A percentile compares a stretch with the other conserved stretches of the same genome.
Evolutionary conservation across 1,284 basidiomycete species (phyloP).

Genomic region (Rhodofomes roseus): DNA sequence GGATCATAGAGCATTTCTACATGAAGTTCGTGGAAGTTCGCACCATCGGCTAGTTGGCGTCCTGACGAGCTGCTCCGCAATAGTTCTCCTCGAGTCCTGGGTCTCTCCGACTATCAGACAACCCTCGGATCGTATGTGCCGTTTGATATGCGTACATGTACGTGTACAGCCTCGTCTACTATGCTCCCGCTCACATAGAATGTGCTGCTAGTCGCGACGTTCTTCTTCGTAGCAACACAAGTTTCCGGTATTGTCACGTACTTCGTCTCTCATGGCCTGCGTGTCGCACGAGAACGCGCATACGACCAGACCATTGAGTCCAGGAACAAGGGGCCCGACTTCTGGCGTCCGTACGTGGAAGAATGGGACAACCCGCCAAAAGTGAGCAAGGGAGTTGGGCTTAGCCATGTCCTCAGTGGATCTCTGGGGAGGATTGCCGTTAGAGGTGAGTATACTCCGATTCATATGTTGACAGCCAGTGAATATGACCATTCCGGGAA

Average conservation of each 20-base stretch:
- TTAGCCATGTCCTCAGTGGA: slow-evolving; percentile 42
- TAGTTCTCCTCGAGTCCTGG: slow-evolving; percentile 63
- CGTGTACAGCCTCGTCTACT: slow-evolving; percentile 18
- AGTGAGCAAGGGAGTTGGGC: slow-evolving; percentile 27
- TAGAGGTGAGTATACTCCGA: slow-evolving; percentile 16
- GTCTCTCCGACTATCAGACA: slow-evolving; percentile 54
- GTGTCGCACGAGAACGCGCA: slow-evolving; percentile 72
- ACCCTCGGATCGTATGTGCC: slow-evolving; percentile 63
- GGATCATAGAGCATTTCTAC: slow-evolving; percentile 59
- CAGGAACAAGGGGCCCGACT: slow-evolving; percentile 74
- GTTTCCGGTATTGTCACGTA: slow-evolving; percentile 70
- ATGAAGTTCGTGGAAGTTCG: slow-evolving; percentile 44
- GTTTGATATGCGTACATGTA: slow-evolving; percentile 67
- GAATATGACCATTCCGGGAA: neutral
- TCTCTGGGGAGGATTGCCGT: slow-evolving; percentile 51
- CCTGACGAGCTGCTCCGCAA: neutral
- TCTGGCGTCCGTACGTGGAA: slow-evolving; percentile 86
- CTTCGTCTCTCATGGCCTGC: slow-evolving; percentile 74
- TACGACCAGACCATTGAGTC: slow-evolving; percentile 79
- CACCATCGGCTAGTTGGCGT: neutral
- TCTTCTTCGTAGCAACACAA: slow-evolving; percentile 71
- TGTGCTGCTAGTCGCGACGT: slow-evolving; percentile 58
- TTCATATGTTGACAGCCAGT: neutral
- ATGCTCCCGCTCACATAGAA: neutral
- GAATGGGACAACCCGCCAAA: slow-evolving; percentile 77